phyloP scores from a whole-genome alignment of 2,329 filamentous ascomycete genomes.

The Pseudocercospora musae region DNA sequence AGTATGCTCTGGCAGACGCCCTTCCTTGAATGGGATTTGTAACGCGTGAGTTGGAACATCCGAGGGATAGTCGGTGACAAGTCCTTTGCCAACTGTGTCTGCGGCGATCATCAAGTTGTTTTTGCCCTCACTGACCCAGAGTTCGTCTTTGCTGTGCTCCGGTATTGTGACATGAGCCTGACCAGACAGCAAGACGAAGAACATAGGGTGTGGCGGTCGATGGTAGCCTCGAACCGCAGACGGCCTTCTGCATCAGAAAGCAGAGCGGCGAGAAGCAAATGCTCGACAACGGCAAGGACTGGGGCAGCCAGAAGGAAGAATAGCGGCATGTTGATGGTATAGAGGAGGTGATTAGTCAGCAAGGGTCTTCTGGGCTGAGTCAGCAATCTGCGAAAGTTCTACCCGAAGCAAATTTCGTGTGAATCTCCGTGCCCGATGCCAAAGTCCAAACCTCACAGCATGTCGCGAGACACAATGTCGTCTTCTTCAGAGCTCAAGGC shows the following conservation, averaged over 20 bases:
- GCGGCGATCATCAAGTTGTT: conserved; percentile 33
- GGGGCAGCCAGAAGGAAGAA: background rate
- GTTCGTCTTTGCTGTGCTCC: conserved; percentile 36
- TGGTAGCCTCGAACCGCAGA: conserved; percentile 4
- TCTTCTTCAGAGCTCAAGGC: conserved; percentile 11
- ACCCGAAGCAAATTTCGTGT: background rate
- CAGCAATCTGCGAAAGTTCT: background rate
- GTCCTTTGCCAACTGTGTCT: conserved; percentile 28
- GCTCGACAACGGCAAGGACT: background rate
- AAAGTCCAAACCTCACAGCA: background rate
- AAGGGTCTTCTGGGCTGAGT: background rate
- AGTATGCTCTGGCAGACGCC: conserved; percentile 13
- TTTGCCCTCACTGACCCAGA: conserved; percentile 37
- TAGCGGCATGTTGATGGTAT: background rate
- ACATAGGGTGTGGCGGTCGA: no score
- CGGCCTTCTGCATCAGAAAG: conserved; percentile 2
- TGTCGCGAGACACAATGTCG: conserved; percentile 15
- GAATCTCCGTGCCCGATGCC: background rate
- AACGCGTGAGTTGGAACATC: conserved; percentile 27
- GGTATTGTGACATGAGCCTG: conserved; percentile 44
- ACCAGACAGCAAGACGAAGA: no score
- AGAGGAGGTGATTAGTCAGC: no score
- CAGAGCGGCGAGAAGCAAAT: conserved; percentile 8
- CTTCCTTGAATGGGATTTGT: conserved; percentile 29
- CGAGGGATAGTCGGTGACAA: conserved; percentile 30